Conservation (phyloP, 2,329 filamentous ascomycete species). For the Claviceps sp. region DNA sequence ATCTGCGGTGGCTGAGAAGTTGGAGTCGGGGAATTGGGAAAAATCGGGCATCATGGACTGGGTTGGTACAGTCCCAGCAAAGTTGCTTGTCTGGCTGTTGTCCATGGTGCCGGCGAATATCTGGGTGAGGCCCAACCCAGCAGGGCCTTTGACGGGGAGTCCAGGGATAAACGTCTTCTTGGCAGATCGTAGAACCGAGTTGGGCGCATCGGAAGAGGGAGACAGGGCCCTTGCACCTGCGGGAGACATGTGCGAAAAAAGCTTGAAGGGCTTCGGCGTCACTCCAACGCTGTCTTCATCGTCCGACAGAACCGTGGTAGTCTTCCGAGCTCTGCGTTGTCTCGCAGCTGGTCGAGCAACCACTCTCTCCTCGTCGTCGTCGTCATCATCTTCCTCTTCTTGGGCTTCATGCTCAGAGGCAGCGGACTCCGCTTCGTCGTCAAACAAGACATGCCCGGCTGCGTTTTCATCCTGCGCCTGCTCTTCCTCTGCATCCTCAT, state of each 20-base stretch:
- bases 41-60: conserved; percentile 44
- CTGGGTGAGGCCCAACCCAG: conserved; percentile 67
- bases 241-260: conserved; percentile 26
- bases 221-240: conserved; percentile 29
- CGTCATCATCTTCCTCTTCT: conserved; percentile 16
- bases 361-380: conserved; percentile 18
- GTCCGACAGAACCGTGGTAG: conserved; percentile 43
- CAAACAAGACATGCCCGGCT: conserved; percentile 19
- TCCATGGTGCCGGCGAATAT: conserved; percentile 85
- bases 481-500: conserved; percentile 20
- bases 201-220: conserved; percentile 36
- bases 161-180: conserved; percentile 59
- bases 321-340: conserved; percentile 36
- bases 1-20: conserved; percentile 47
- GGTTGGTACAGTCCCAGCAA: conserved; percentile 16
- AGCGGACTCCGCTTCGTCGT: conserved; percentile 26
- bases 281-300: conserved; percentile 36
- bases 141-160: conserved; percentile 44
- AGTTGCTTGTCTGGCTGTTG: conserved; percentile 27
- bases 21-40: conserved; percentile 41
- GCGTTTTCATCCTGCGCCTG: conserved; percentile 20
- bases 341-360: conserved; percentile 27
- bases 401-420: conserved; percentile 17
- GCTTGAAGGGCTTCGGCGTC: conserved; percentile 35
- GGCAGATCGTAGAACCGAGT: conserved; percentile 53